Evolutionary conservation across 2,329 filamentous ascomycete species (phyloP), one percentile per base, ranked within the genome.

Genomic region (Microsporum ferrugineum): DNA sequence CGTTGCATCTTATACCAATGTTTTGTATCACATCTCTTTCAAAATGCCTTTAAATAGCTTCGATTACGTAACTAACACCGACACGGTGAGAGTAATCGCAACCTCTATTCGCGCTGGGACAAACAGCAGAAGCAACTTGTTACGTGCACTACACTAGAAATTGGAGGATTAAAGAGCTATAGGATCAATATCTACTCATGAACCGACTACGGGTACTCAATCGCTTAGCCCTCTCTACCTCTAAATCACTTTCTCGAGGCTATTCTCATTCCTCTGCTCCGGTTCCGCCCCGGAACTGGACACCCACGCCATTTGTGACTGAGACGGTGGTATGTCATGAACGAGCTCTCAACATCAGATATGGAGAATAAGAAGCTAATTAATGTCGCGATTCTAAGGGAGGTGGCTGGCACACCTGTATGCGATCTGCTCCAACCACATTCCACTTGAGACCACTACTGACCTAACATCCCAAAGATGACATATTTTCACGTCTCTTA

Each of bases 401-500:
- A 68, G 86, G 86, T 66, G 88, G 88, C 64, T 88, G 87, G 82
- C 86, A 87, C 72, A 89, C 87, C 73, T 89, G 87, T 90, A 79
- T 66, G 84, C 80, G 27, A 43, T 31, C n/a, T 38, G 34, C 29
- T 12, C n/a, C 38, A 57, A 36, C 10, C 6, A 39, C 41, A 38
- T 5, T 56, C 60, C 55, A 41, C 63, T 49, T 57, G 53, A 27
- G 60, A 61, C 69, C 71, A 71, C 62, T 61, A 62, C 61, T 62
- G 63, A 65, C 63, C 66, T 61, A 41, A 59, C 36, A 14, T n/a
- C 58, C 45, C 60, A 63, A 71, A 88, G 88, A 88, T 76, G 88
- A 91, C 71, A 90, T 91, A 66, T 91, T 91, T 75, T 91, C 88
- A 23, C 86, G 89, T 70, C 78, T 91, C 4, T 76, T 91, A 17